Conservation (phyloP, 306 rosid genomes). For the Lathyrus aphaca region DNA sequence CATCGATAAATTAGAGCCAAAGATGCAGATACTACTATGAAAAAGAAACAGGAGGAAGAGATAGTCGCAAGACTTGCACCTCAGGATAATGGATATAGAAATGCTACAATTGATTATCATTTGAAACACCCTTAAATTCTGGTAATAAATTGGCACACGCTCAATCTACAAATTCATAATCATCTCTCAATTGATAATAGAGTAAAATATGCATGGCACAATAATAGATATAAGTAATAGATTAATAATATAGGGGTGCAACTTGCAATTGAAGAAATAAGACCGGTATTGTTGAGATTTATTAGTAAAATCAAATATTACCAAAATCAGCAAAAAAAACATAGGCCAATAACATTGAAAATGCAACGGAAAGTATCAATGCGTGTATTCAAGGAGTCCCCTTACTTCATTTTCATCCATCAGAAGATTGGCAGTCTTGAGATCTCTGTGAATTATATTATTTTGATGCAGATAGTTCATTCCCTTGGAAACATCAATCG, state of each 20-base stretch:
- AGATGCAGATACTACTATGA: no score
- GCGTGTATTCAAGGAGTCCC: slow-evolving; percentile 39
- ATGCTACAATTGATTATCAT: no score
- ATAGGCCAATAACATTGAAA: slow-evolving; percentile 33
- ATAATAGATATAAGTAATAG: slow-evolving; percentile 8
- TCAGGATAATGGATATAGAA: no score
- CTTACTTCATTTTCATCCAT: slow-evolving; percentile 99
- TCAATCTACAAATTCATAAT: slow-evolving; percentile 7
- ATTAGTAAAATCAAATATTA: slow-evolving; percentile 27
- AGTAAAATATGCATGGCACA: neutral
- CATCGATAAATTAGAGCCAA: slow-evolving; percentile 28
- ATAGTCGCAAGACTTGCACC: no score
- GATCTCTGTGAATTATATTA: slow-evolving; percentile 97
- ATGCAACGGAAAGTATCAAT: slow-evolving; percentile 34
- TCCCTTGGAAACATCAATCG: slow-evolving; percentile 93
- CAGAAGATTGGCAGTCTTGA: slow-evolving; percentile 99
- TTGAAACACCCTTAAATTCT: neutral
- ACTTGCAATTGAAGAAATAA: slow-evolving; percentile 28
- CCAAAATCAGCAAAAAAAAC: slow-evolving; percentile 30
- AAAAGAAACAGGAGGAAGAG: no score
- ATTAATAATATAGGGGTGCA: slow-evolving; percentile 28
- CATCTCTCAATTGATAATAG: slow-evolving; percentile 13
- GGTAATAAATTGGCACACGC: slow-evolving; percentile 6
- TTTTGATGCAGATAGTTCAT: slow-evolving; percentile 98
- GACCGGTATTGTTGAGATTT: slow-evolving; percentile 19